Evolutionary conservation across 768 basidiomycete species (phyloP).

Genomic region (Russula sp.): DNA sequence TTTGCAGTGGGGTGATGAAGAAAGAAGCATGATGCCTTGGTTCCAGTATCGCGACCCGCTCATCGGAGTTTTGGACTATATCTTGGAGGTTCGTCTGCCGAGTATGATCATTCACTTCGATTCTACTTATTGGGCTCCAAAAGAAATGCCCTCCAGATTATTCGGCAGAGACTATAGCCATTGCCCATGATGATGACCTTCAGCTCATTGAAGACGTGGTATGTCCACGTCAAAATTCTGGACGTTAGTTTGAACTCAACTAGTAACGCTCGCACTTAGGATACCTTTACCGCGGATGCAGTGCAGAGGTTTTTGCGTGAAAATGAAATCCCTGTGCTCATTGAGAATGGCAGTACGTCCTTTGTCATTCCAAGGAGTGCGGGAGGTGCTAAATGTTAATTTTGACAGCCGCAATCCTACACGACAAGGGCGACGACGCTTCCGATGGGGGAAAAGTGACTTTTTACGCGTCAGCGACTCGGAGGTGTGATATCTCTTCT

Average conservation of each 20-base stretch:
- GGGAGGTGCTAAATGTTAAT: neutral
- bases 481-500: neutral
- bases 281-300: neutral
- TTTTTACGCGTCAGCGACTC: neutral
- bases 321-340: neutral
- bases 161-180: neutral
- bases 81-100: slow-evolving; percentile 1
- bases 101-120: neutral
- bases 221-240: neutral
- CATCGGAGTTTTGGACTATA: slow-evolving; percentile 5
- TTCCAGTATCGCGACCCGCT: slow-evolving; percentile 7
- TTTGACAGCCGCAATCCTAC: neutral
- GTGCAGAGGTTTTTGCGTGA: neutral
- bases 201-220: slow-evolving; percentile 5
- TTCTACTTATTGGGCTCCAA: neutral
- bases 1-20: neutral
- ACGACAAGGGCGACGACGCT: neutral
- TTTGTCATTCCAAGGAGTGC: neutral
- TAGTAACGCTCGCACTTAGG: neutral
- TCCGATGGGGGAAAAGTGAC: neutral
- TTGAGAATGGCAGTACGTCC: slow-evolving; percentile 4
- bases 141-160: slow-evolving; percentile 9
- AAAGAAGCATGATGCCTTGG: neutral
- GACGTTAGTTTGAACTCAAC: no score
- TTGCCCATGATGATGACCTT: slow-evolving; percentile 13